Percentiles rank a stretch among this genome's conserved stretches.
Evolutionary conservation across 2,329 filamentous ascomycete genomes (phyloP).

Genomic region (Exophiala lecanii-corni): DNA sequence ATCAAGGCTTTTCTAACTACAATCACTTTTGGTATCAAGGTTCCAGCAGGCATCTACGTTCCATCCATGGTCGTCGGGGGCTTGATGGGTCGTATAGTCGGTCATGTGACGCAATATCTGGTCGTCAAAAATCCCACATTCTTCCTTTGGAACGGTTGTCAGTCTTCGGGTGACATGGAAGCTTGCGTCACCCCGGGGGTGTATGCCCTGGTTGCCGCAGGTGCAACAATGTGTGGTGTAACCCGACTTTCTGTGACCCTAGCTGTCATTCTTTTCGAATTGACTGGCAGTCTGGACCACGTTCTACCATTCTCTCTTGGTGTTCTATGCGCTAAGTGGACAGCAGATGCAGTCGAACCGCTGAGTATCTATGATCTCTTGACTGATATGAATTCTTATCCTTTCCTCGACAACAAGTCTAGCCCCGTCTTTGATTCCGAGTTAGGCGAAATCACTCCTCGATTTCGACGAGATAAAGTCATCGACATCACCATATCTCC

Average conservation of each 20-base stretch:
- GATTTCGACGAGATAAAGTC: constrained; percentile 66
- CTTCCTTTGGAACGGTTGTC: constrained; percentile 70
- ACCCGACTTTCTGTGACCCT: constrained; percentile 89
- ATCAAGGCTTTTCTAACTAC: constrained; percentile 86
- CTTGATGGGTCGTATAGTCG: constrained; percentile 80
- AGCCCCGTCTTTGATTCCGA: constrained; percentile 87
- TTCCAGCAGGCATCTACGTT: constrained; percentile 94
- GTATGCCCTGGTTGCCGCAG: constrained; percentile 89
- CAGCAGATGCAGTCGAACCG: constrained; percentile 89
- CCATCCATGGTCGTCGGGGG: constrained; percentile 98
- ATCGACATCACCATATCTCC: constrained; percentile 87
- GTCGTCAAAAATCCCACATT: constrained; percentile 69
- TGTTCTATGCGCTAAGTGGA: constrained; percentile 96
- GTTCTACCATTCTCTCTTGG: constrained; percentile 91
- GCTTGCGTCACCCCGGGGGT: constrained; percentile 94
- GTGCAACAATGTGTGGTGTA: constrained; percentile 96
- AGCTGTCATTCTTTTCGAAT: constrained; percentile 90
- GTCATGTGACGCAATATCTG: constrained; percentile 77
- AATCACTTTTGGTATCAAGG: constrained; percentile 92
- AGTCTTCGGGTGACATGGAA: constrained; percentile 53
- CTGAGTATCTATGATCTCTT: constrained; percentile 87
- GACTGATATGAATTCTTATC: constrained; percentile 95
- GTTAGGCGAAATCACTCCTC: constrained; percentile 78
- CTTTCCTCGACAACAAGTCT: constrained; percentile 94
- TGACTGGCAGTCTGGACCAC: constrained; percentile 91